phyloP scores from a whole-genome alignment of 73 alveolate genomes.

The Tetrahymena borealis region DNA sequence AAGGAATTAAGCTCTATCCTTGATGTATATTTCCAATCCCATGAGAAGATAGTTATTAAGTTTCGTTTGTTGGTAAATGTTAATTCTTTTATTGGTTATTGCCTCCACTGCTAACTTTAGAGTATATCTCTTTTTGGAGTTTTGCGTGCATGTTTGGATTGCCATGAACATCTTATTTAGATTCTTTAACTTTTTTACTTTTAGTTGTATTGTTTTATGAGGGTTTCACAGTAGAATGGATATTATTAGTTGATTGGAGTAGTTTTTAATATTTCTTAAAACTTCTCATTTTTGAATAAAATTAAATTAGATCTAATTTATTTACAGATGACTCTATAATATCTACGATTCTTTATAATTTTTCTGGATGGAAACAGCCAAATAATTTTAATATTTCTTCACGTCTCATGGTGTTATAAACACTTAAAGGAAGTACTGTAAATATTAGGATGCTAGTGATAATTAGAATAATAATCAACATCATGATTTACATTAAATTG shows the following conservation, averaged over 20 bases:
- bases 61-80: not conserved
- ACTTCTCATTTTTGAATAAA: not conserved
- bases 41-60: not conserved
- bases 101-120: not conserved
- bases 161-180: not conserved
- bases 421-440: not conserved
- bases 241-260: too few relatives aligned
- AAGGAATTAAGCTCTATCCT: not conserved
- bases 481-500: not conserved
- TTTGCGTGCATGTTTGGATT: not conserved
- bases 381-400: not conserved
- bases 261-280: not conserved
- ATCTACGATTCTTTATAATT: not conserved
- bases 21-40: not conserved
- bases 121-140: not conserved
- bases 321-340: not conserved
- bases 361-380: not conserved
- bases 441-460: not conserved
- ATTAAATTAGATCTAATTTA: not conserved
- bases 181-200: not conserved
- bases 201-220: not conserved
- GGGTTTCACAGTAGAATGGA: not conserved
- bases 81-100: not conserved
- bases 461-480: not conserved
- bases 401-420: not conserved